phyloP scores from a whole-genome alignment of 371 early-diverging fungal genomes.

The Rhizopus sp. region DNA sequence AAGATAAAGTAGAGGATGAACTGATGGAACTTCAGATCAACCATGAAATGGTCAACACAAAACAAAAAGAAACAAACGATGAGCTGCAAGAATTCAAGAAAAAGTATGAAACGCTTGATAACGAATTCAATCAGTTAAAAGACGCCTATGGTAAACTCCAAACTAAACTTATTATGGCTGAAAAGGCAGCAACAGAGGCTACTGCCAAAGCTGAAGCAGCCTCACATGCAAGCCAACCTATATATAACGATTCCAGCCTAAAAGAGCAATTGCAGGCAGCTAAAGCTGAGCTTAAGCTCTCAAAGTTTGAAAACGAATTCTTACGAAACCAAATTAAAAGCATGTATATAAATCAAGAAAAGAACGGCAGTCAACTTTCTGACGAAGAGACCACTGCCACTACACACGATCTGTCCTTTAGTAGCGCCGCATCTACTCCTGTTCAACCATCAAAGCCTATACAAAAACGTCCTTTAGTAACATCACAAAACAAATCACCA shows the following conservation, averaged over 20 bases:
- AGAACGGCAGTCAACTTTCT: neutral
- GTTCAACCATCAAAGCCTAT: neutral
- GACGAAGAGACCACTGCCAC: neutral
- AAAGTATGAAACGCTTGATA: neutral
- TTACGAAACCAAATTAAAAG: neutral
- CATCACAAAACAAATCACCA: neutral
- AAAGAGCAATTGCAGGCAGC: neutral
- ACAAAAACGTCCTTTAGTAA: no score
- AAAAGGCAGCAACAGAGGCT: neutral
- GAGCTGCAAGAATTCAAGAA: neutral
- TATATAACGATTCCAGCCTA: neutral
- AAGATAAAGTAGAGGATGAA: neutral
- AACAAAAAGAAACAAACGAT: neutral
- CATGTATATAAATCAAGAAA: neutral
- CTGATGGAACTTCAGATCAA: conserved; percentile 3
- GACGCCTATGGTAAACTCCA: neutral
- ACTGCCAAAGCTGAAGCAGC: neutral
- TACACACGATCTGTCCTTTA: no score
- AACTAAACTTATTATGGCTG: neutral
- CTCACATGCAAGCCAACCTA: neutral
- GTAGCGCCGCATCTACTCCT: no score
- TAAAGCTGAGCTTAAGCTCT: neutral
- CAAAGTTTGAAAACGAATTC: neutral
- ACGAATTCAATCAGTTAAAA: neutral
- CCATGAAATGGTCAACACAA: neutral